Base-by-base conservation (phyloP, 1,284 basidiomycete species). In the Stereum hirsutum region DNA sequence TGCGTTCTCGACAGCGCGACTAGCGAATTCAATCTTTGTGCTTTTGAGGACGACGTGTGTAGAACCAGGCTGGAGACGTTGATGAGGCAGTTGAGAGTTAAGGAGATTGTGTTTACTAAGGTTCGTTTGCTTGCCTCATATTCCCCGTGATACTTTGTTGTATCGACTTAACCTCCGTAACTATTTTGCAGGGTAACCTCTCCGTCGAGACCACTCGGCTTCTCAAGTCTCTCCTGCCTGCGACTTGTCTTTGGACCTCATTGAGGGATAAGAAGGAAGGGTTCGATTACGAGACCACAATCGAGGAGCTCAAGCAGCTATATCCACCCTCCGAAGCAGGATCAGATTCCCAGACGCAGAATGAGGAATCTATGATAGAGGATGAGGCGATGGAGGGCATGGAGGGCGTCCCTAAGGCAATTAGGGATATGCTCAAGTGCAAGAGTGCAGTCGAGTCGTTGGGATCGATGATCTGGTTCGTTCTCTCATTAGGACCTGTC, bases 1-100 rank as follows among this genome's bases (percentile, higher is more conserved):
- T 96, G 92, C 56, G 82, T 94, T n/a, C 66, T 99, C 53, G 96
- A 99, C 59, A 94, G 93, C 46, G 78, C 94, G 6, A 99, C 96
- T 0, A 95, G 93, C 47, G 89, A 97, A 60, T 99, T 99, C 69
- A 88, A 92, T 54, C 61, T 99, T 54, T 87, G 89, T 43, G 72
- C 77, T 1, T 97, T 99, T 57, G 78, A 88, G 46, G 96, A 99
- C 55, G 96, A 99, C 59, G 74, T 89, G 12, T 93, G 88, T 54
- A 77, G 92, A 31, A 98, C 95, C 3, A 85, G 83, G 54, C 67
- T 99, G 49, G 95, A 99, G 66, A 99, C 96, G 0, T 68, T 97
- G 57, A 79, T 99, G 64, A 75, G 95, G 46, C 94, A 97, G 57
- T 69, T 98, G 43, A 73, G 93, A 40, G 90, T 92, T 1, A 97